These are phyloP conservation scores for Clonostachys solani DNA, from an alignment of 2,329 filamentous ascomycete genomes.

Conservation along the genomic window DNA sequence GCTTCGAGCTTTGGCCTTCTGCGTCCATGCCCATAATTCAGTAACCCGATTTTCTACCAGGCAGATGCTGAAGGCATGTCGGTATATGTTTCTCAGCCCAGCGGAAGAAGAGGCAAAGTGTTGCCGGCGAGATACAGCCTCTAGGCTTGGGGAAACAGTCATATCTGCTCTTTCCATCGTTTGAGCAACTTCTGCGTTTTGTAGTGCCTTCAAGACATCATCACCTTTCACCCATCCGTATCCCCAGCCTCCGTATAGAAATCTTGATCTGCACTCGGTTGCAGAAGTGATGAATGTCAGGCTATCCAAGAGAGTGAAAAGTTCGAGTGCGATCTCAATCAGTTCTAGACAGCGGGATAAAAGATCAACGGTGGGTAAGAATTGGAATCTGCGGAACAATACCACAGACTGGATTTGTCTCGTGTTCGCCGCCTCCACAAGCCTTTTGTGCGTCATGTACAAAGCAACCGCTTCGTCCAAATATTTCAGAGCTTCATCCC, in stretches of 20 bases:
- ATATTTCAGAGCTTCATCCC: neutral
- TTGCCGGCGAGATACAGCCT: neutral
- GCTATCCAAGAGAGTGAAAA: neutral
- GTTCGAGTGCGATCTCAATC: neutral
- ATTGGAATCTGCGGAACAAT: neutral
- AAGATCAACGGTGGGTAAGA: neutral
- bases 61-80: neutral
- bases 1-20: neutral
- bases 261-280: neutral
- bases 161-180: constrained; percentile 1
- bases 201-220: neutral
- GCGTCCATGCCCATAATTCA: neutral
- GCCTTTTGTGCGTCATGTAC: neutral
- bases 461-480: neutral
- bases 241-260: neutral
- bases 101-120: neutral
- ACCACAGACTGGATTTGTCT: neutral
- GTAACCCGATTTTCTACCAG: neutral
- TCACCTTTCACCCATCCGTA: neutral
- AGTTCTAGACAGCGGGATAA: neutral
- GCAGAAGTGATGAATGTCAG: neutral
- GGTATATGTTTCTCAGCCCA: neutral
- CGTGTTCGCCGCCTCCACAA: neutral
- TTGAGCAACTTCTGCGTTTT: constrained; percentile 1
- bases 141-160: neutral